These are phyloP conservation scores for Phallus indusiatus DNA, from an alignment of 768 basidiomycete genomes.

Conservation along the genomic window DNA sequence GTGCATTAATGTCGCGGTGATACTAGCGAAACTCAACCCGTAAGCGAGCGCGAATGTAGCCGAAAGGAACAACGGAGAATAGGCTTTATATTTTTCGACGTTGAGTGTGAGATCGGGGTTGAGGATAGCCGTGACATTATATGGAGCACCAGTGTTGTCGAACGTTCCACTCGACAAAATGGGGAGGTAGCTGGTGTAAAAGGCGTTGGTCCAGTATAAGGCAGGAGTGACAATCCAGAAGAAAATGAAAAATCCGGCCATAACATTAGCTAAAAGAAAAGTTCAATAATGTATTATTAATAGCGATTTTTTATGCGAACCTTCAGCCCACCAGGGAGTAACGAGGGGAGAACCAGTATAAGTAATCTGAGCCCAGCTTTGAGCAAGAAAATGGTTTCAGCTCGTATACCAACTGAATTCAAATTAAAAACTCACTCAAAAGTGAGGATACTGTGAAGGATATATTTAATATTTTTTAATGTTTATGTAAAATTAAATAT, in stretches of 20 bases:
- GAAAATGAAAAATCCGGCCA: slow-evolving; percentile 50
- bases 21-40: slow-evolving; percentile 73
- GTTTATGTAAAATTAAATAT: too few relatives aligned
- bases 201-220: slow-evolving; percentile 30
- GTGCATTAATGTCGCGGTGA: slow-evolving; percentile 68
- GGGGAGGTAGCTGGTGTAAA: slow-evolving; percentile 20
- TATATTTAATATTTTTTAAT: too few relatives aligned
- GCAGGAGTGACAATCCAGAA: slow-evolving; percentile 69
- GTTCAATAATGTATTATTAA: too few relatives aligned
- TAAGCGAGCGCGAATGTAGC: slow-evolving; percentile 67
- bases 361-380: slow-evolving; percentile 58
- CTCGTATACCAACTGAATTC: not conserved
- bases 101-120: slow-evolving; percentile 48
- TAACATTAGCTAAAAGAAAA: slow-evolving; percentile 58
- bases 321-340: slow-evolving; percentile 54
- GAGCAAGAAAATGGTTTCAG: slow-evolving; percentile 15
- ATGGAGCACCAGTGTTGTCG: slow-evolving; percentile 48
- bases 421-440: slow-evolving; percentile 38
- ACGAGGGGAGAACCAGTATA: slow-evolving; percentile 31
- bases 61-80: slow-evolving; percentile 56
- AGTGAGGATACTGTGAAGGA: slow-evolving; percentile 65
- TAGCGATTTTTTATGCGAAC: too few relatives aligned
- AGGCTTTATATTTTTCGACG: slow-evolving; percentile 41
- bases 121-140: slow-evolving; percentile 51
- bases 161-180: slow-evolving; percentile 57